Percentiles rank a stretch among this genome's conserved stretches.
phyloP scores from a whole-genome alignment of 176 grass and related monocot genomes.

The Phoenix roebelenii region DNA sequence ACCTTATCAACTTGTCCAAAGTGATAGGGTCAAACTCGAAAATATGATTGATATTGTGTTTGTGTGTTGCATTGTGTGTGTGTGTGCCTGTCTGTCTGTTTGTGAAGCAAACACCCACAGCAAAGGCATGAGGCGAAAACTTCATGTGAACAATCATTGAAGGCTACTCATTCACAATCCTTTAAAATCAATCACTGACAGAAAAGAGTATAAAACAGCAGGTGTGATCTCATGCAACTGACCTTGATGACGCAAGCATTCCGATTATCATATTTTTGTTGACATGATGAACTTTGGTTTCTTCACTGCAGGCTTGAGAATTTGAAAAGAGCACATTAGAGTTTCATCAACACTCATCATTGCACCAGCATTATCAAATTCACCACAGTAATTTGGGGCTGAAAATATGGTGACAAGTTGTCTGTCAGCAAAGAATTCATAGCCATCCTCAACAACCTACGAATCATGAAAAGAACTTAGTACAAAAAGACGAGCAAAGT shows the following conservation, averaged over 20 bases:
- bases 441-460: constrained; percentile 94
- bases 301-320: constrained; percentile 88
- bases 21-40: no score
- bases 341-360: constrained; percentile 99
- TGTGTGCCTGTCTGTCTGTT: no score
- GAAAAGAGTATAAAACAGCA: background rate
- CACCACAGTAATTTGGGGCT: constrained; percentile 20
- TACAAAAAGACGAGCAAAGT: background rate
- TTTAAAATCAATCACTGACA: background rate
- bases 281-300: constrained; percentile 53
- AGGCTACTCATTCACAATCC: no score
- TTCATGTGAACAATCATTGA: no score
- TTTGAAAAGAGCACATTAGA: constrained; percentile 93
- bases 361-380: constrained; percentile 82
- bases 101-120: no score
- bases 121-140: no score
- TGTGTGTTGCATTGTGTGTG: no score
- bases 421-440: constrained; percentile 90
- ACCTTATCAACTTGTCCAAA: no score
- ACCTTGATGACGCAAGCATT: constrained; percentile 29
- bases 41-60: no score
- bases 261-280: constrained; percentile 68
- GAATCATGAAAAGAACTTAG: constrained; percentile 25
- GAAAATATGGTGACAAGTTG: constrained; percentile 93
- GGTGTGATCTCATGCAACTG: constrained; percentile 15